Base-by-base conservation (phyloP, 2,329 filamentous ascomycete species). In the Calonectria ilicicola region DNA sequence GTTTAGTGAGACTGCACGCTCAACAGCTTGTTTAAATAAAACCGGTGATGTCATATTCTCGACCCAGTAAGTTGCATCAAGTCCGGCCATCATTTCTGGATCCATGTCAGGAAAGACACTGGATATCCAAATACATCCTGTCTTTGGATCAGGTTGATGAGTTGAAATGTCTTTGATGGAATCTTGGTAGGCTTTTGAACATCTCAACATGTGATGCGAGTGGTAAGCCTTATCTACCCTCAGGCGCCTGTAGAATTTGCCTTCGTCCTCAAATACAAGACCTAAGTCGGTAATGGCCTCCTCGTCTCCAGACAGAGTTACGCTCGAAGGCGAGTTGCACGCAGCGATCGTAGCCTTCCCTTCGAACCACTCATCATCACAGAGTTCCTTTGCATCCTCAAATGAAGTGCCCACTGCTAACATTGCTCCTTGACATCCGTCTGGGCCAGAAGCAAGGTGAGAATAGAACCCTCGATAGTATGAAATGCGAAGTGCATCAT, bases 211-310 rank as follows among this genome's bases (percentile, higher is more conserved):
- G 73, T 88, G 87, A 1, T 82, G 82, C 0, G 87, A 89, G 76
- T 89, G 87, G 63, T 89, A 89, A 0, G 87, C 87, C 0, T 83
- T 86, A 53, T 88, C 85, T 0, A 89, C 83, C 1, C 75, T 73
- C 8, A 89, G 78, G 0, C 80, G 17, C 2, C 84, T 78, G 0
- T 81, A 72, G 19, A 73, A 74, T 14, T 51, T 74, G 0, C 53
- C 56, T n/a, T 71, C 53, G 2, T 56, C 63, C 5, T 78, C 69
- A 0, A 81, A 42, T 4, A 44, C 19, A 44, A 19, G 15, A n/a
- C 15, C 15, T 19, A 44, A 6, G 40, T 44, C 15, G 6, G 15
- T 17, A n/a, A 44, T 44, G 17, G 40, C 40, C 40, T 78, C 75
- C 5, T 46, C 56, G 35, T 83, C 81, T 1, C 83, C 83, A 3